These are phyloP conservation scores for Eurotiales sp. DNA, from an alignment of 2,329 filamentous ascomycete genomes.

Conservation along the genomic window DNA sequence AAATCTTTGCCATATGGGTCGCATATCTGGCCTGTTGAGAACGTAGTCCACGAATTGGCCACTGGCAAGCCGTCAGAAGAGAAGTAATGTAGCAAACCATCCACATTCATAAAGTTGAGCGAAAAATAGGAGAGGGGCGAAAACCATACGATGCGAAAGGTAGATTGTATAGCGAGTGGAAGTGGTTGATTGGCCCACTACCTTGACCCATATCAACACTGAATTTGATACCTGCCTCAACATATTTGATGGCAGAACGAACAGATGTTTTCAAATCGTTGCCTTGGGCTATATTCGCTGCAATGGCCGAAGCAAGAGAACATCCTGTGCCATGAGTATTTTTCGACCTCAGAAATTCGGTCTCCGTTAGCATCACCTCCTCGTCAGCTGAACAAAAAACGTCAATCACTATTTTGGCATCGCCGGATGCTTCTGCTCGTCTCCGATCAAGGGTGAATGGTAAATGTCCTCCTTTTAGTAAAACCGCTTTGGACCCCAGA, in stretches of 20 bases:
- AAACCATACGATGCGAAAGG: constrained; percentile 55
- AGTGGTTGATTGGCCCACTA: constrained; percentile 64
- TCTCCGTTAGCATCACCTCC: constrained; percentile 61
- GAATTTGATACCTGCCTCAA: constrained; percentile 59
- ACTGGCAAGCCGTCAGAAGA: constrained; percentile 35
- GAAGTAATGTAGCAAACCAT: no score
- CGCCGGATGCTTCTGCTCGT: constrained; percentile 55
- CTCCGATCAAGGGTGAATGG: constrained; percentile 65
- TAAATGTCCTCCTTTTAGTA: constrained; percentile 89
- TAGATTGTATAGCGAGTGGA: constrained; percentile 58
- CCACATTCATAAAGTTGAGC: not conserved
- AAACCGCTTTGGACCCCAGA: constrained; percentile 73
- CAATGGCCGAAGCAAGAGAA: constrained; percentile 75
- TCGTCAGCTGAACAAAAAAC: constrained; percentile 54
- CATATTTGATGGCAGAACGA: constrained; percentile 54
- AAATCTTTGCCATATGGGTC: constrained; percentile 68
- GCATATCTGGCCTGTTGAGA: constrained; percentile 70
- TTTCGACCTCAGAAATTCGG: constrained; percentile 65
- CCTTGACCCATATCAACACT: constrained; percentile 56
- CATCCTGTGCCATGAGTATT: constrained; percentile 96
- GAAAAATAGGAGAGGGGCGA: not conserved
- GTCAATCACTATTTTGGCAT: constrained; percentile 69
- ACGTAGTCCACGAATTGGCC: constrained; percentile 82
- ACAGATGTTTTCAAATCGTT: constrained; percentile 50
- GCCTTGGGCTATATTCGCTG: constrained; percentile 56